Conservation (phyloP, 176 grass and related monocot species). For the Panicum miliaceum region DNA sequence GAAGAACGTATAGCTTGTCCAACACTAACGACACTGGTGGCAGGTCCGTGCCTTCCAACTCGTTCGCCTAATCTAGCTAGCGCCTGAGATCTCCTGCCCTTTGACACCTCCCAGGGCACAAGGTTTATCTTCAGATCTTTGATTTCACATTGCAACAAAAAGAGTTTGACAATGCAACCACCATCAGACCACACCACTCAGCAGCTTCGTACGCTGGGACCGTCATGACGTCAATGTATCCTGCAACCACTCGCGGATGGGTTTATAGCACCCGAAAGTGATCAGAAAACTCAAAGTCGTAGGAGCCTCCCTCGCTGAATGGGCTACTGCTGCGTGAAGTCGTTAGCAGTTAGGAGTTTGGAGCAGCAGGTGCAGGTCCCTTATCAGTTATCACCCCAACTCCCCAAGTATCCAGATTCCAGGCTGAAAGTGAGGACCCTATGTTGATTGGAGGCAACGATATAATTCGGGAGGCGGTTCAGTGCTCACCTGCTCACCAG, state of each 20-base stretch:
- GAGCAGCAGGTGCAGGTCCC: background rate
- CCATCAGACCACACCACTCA: background rate
- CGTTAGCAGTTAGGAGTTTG: background rate
- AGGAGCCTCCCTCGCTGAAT: background rate
- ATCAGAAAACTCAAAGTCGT: background rate
- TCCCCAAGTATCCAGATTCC: background rate
- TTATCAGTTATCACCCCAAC: too few relatives aligned
- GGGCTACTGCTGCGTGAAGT: background rate
- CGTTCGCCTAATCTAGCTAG: conserved; percentile 2
- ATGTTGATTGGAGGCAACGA: background rate
- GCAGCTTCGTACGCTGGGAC: background rate
- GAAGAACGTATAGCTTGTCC: too few relatives aligned
- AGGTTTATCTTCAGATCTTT: background rate
- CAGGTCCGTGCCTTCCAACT: background rate
- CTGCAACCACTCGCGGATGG: background rate
- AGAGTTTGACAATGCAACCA: conserved; percentile 11
- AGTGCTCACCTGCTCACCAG: background rate
- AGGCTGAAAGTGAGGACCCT: background rate
- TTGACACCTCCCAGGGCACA: background rate
- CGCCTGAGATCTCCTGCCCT: conserved; percentile 1
- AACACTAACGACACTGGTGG: background rate
- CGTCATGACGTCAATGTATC: background rate
- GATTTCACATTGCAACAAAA: background rate
- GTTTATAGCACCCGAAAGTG: background rate
- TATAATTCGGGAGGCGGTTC: background rate